Conservation (phyloP, 495 filamentous ascomycete species). For the Penicillium canescens region DNA sequence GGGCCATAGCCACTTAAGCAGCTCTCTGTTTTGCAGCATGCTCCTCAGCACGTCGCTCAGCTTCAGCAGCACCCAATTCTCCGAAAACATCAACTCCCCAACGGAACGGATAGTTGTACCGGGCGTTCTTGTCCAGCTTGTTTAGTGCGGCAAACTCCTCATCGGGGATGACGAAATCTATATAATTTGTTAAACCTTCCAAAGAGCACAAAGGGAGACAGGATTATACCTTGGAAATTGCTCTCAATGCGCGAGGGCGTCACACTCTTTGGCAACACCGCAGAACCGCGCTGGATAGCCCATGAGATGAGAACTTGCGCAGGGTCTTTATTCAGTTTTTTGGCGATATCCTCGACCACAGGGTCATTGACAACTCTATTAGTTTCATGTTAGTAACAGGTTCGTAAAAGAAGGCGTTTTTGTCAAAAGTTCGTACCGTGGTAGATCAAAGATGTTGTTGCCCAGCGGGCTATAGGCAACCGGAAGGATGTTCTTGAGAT, state of each 20-base stretch:
- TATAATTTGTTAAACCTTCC: conserved; percentile 19
- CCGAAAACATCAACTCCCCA: conserved; percentile 54
- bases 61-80: conserved; percentile 45
- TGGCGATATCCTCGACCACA: conserved; percentile 56
- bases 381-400: conserved; percentile 2
- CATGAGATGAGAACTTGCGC: conserved; percentile 76
- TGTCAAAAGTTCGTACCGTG: conserved; percentile 24
- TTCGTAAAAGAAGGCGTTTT: not conserved
- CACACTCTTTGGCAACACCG: conserved; percentile 62
- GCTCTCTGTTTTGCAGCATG: conserved; percentile 39
- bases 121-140: conserved; percentile 43
- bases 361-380: conserved; percentile 58
- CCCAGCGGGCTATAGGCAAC: conserved; percentile 57
- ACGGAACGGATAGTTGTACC: conserved; percentile 53
- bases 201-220: not conserved
- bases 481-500: conserved; percentile 44
- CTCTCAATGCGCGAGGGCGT: conserved; percentile 57
- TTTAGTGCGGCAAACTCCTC: conserved; percentile 46
- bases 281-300: conserved; percentile 73
- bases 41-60: conserved; percentile 45
- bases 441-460: conserved; percentile 49
- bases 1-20: not conserved
- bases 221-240: conserved; percentile 49
- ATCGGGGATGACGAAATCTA: conserved; percentile 50
- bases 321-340: conserved; percentile 69